Evolutionary conservation across 768 basidiomycete species (phyloP).

Genomic region (Amanita polypyramis): DNA sequence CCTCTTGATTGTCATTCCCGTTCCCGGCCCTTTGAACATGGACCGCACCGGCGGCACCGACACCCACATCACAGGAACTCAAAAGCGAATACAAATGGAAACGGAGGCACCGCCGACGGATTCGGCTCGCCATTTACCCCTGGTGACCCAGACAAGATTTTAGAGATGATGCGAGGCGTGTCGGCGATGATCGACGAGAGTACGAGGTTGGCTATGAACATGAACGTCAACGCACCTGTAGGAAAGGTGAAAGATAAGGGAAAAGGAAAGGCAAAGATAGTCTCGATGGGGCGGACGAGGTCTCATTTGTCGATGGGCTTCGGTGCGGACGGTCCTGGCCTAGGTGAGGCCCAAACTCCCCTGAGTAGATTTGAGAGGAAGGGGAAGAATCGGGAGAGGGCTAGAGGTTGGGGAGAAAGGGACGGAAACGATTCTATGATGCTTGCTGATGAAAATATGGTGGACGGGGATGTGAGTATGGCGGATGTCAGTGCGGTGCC

Average conservation of each 20-base stretch:
- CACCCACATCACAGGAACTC: background rate
- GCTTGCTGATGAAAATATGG: background rate
- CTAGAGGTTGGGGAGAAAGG: no score
- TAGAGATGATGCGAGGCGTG: slow-evolving; percentile 6
- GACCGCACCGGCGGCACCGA: no score
- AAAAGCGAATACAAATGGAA: background rate
- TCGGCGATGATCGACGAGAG: slow-evolving; percentile 5
- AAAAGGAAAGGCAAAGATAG: background rate
- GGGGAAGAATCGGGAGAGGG: no score
- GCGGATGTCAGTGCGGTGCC: background rate
- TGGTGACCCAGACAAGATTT: background rate
- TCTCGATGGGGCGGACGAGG: background rate
- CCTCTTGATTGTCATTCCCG: background rate
- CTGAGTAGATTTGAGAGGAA: background rate
- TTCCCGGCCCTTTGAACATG: no score
- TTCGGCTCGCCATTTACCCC: background rate
- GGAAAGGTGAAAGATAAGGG: background rate
- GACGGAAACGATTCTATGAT: no score
- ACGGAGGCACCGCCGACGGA: background rate
- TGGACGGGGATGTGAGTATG: slow-evolving; percentile 6
- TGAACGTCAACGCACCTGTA: background rate
- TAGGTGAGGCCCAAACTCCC: background rate
- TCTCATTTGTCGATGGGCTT: slow-evolving; percentile 1
- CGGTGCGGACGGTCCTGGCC: background rate
- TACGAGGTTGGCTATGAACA: background rate